Conservation (phyloP, 306 rosid species). For the Dryas drummondii region DNA sequence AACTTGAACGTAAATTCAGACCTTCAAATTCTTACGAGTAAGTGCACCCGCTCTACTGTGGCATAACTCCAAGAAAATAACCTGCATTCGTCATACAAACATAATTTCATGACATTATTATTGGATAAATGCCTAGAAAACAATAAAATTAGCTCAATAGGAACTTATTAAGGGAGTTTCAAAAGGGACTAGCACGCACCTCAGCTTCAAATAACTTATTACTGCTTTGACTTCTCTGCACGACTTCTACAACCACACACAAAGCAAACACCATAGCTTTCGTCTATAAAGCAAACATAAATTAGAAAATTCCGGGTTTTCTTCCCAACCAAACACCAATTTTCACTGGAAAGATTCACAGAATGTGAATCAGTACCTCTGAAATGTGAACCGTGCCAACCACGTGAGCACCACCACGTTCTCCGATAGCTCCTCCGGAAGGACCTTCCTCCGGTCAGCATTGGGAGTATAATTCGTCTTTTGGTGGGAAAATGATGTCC, state of each 20-base stretch:
- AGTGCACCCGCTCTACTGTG: slow-evolving; percentile 73
- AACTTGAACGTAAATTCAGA: slow-evolving; percentile 16
- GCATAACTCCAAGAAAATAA: slow-evolving; percentile 90
- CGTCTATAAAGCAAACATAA: background rate
- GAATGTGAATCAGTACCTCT: slow-evolving; percentile 37
- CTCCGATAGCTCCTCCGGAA: slow-evolving; percentile 69
- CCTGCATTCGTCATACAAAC: slow-evolving; percentile 50
- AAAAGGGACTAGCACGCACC: slow-evolving; percentile 45
- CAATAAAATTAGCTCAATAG: background rate
- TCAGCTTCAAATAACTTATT: slow-evolving; percentile 72
- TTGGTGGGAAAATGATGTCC: too few relatives aligned
- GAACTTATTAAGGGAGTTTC: background rate
- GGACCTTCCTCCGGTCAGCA: slow-evolving; percentile 37
- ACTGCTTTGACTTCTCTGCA: slow-evolving; percentile 81
- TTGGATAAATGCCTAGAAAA: slow-evolving; percentile 7
- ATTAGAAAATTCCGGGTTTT: background rate
- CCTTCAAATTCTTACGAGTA: slow-evolving; percentile 79
- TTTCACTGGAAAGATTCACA: background rate
- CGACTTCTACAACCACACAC: slow-evolving; percentile 57
- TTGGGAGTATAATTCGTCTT: too few relatives aligned
- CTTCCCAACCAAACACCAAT: slow-evolving; percentile 8
- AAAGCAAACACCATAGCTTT: slow-evolving; percentile 20
- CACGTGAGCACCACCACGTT: slow-evolving; percentile 70
- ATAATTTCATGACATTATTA: background rate
- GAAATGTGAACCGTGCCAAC: slow-evolving; percentile 97